Evolutionary conservation across 768 basidiomycete species (phyloP), one percentile per base, ranked within the genome.

Genomic region (Tulasnella sp.): DNA sequence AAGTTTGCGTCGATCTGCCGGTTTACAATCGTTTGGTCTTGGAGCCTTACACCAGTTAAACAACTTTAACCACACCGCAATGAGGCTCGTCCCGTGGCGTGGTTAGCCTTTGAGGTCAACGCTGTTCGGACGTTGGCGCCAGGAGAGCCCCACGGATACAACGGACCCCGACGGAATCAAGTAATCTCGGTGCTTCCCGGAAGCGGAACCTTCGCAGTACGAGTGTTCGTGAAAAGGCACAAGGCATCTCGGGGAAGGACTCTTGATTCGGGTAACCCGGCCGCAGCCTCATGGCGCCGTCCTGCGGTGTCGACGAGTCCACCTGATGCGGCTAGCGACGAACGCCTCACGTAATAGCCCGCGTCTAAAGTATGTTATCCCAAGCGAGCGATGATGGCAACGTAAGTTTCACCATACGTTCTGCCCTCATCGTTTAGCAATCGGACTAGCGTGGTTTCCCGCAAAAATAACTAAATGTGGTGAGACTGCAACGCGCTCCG

Each of bases 131-230:
- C 20, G 23, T 9, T 51, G 51, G 51, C 51, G 20, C 51, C 51
- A 9, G 35, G 9, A 51, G 51, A 5, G 51, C 23, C 51, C 16
- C 20, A 51, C 61, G 61, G 61, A 67, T 35, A 67, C n/a, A 67
- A 35, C 61, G 29, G 61, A 16, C 61, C 61, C 61, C 26, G 16
- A 67, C 61, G 61, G 61, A 67, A 67, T 67, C 61, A 67, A 67
- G 32, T 35, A 67, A 67, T 67, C 61, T 67, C 61, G 61, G 61
- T 67, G 61, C 61, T 67, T 67, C 15, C 61, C 61, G 61, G 61
- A 15, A 32, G 61, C 61, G 61, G 61, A 67, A 67, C 61, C 61
- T 67, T 67, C 61, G 26, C 26, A 29, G 32, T 67, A 67, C 61
- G 61, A 67, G 32, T 10, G 61, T 67, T 5, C 32, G 61, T 67